These are phyloP conservation scores for Saturnispora ahearnii DNA, from an alignment of 805 yeast genomes.

Conservation along the genomic window DNA sequence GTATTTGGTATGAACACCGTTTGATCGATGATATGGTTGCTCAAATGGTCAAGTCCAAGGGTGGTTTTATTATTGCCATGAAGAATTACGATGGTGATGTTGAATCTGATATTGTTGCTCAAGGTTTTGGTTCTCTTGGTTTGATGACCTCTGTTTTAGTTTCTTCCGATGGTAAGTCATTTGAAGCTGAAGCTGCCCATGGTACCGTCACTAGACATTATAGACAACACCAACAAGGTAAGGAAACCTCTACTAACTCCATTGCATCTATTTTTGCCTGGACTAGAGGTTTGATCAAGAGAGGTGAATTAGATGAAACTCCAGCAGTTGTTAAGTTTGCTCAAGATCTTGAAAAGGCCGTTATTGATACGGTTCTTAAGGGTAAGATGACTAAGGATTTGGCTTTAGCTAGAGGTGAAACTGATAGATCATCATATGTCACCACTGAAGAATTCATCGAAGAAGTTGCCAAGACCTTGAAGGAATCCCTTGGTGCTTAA, in stretches of 20 bases:
- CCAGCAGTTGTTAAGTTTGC: conserved; percentile 82
- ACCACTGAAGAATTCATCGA: conserved; percentile 88
- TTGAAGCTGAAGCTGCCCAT: conserved; percentile 97
- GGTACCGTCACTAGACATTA: conserved; percentile 97
- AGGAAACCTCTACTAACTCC: conserved; percentile 94
- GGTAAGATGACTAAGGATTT: conserved; percentile 94
- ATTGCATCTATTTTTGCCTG: conserved; percentile 97
- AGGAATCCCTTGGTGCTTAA: conserved; percentile 16
- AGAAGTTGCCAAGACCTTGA: conserved; percentile 64
- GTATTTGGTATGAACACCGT: conserved; percentile 96
- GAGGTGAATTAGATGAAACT: conserved; percentile 82
- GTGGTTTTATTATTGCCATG: conserved; percentile 92
- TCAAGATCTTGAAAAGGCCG: conserved; percentile 68
- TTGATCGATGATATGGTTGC: conserved; percentile 98
- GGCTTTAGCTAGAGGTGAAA: conserved; percentile 82
- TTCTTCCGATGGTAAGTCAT: conserved; percentile 94
- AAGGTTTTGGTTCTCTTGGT: conserved; percentile 95
- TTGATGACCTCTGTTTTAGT: conserved; percentile 95
- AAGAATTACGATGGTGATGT: conserved; percentile 98
- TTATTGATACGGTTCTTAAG: conserved; percentile 77
- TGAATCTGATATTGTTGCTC: conserved; percentile 93
- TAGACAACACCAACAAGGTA: conserved; percentile 93
- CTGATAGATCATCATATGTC: conserved; percentile 73
- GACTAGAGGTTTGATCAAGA: conserved; percentile 88
- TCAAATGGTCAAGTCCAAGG: conserved; percentile 92